Evolutionary conservation across 1,139 yeast species (phyloP), one percentile per base, ranked within the genome.

Genomic region (Pichia sp.): DNA sequence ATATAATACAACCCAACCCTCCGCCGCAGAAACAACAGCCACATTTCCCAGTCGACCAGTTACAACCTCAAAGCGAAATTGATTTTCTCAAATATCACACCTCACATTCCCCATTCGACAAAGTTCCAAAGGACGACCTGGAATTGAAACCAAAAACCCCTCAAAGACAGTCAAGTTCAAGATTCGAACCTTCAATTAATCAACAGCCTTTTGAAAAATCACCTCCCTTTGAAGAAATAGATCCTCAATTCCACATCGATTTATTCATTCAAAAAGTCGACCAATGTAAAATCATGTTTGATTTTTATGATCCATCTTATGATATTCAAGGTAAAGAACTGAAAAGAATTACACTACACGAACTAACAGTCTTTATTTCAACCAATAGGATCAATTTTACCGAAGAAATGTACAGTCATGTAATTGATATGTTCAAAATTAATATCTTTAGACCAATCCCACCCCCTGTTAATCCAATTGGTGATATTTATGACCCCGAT

Each of bases 391-490:
- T 90, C 67, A 78, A 86, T 39, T 87, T 85, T 65, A 85, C 96
- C 20, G 96, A 89, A 56, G 92, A 85, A 58, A 87, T 92, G 85
- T 92, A 92, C 66, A 77, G 77, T 46, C 88, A 83, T 60, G 95
- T 92, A 49, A 90, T 90, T 40, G 77, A 77, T 32, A 92, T 92
- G 97, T 94, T 90, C 68, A 83, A 82, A 60, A 79, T 77, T 54
- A 92, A 92, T 68, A 73, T 92, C 48, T 89, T 92, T 67, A 79
- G 99, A 62, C 96, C 97, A 30, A 88, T 92, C 41, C 97, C 98
- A 4, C 98, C 99, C 0, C 97, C 97, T 1, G 96, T 90, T 40
- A 92, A 94, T 65, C 97, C 97, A 4, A 78, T 90, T 39, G 98
- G 98, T 36, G 98, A 94, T 54, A 77, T 92, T 27, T 94, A 79